Base-by-base conservation (phyloP, 2,329 filamentous ascomycete genomes). In the Epichloe bromicola region DNA sequence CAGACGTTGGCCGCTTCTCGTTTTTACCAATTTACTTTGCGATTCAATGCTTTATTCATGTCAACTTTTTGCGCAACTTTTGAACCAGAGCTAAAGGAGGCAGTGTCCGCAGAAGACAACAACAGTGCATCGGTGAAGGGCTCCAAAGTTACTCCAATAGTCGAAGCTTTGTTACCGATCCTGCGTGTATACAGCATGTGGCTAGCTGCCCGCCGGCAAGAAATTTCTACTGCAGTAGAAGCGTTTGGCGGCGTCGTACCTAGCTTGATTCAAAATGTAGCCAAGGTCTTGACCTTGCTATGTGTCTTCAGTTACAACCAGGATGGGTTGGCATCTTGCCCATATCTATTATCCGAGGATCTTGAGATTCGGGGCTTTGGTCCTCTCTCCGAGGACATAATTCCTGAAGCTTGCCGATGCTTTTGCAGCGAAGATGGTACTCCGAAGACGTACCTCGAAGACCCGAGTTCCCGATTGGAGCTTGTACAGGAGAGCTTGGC, bases 31-130 rank as follows among this genome's bases (percentile, higher is more conserved):
- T 89, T 84, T 59, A 81, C 86, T 53, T 73, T 94, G 43, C 77
- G 83, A 23, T 78, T 95, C 54, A 95, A 95, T 60, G 73, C 88
- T 46, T 84, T 84, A 48, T 88, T 85, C 10, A 84, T 94, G 59
- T 79, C 83, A 51, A 78, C 79, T 1, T 73, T 95, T 34, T 76
- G 90, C 44, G 81, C 84, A 49, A 71, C 84, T 30, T 72, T 95
- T 37, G 73, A 83, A 55, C 74, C 79, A n/a, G 83, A 88, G 58
- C 72, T 95, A 3, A 76, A 55, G 34, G 51, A 59, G 26, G 58
- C 55, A n/a, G 34, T 53, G 7, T 54, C 55, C n/a, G 40, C 36
- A 5, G 61, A 59, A 10, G 52, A 56, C 14, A 53, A 53, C 4
- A 56, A 63, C 36, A 62, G 45, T 15, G 53, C 57, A 11, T 39